A percentile compares a stretch with the other conserved stretches of the same genome.
Evolutionary conservation across 169 alveolate genomes (phyloP).

Genomic region (Babesia ovis): DNA sequence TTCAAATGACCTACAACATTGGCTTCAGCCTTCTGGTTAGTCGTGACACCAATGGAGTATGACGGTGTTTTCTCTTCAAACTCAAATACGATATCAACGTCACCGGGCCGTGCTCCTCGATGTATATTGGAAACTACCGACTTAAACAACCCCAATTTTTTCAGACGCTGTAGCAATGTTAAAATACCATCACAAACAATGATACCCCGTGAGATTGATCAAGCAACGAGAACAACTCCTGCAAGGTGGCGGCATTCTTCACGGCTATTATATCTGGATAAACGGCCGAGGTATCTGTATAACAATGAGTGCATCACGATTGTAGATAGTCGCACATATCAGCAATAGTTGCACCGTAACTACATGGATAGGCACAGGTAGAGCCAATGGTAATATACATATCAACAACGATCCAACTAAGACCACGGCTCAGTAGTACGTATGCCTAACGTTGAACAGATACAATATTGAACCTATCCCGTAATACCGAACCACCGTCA

Average conservation of each 20-base stretch:
- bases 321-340: too few relatives aligned
- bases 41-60: constrained; percentile 59
- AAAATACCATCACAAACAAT: neutral
- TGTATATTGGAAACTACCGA: constrained; percentile 26
- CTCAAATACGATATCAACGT: constrained; percentile 57
- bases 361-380: too few relatives aligned
- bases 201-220: constrained; percentile 62
- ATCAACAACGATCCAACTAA: too few relatives aligned
- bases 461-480: too few relatives aligned
- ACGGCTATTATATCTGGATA: constrained; percentile 36
- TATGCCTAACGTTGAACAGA: too few relatives aligned
- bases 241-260: constrained; percentile 30
- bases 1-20: constrained; percentile 23
- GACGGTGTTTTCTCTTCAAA: constrained; percentile 57
- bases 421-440: too few relatives aligned
- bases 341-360: too few relatives aligned
- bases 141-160: constrained; percentile 45
- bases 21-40: constrained; percentile 61
- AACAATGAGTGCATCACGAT: neutral
- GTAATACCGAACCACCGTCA: too few relatives aligned
- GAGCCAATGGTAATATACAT: too few relatives aligned
- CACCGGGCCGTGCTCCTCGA: constrained; percentile 63
- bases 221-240: constrained; percentile 42
- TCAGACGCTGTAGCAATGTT: constrained; percentile 24
- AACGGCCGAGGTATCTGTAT: constrained; percentile 22